A percentile compares a stretch with the other conserved stretches of the same genome.
These are phyloP conservation scores for Claviceps paspali DNA, from an alignment of 2,329 filamentous ascomycete genomes.

Conservation along the genomic window DNA sequence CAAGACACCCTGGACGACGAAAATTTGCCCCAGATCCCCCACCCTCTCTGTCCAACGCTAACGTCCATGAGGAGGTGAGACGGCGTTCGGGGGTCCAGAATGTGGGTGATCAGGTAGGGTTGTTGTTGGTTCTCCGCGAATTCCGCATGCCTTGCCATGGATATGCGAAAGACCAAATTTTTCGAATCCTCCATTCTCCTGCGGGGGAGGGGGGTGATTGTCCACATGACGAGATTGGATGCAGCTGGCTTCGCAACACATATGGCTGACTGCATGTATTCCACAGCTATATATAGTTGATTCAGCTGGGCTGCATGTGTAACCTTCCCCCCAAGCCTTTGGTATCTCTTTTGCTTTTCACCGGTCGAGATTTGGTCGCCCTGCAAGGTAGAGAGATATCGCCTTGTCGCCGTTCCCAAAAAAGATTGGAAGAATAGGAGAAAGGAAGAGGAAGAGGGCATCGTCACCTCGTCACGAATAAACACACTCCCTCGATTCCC, in stretches of 20 bases:
- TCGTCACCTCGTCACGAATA: not conserved
- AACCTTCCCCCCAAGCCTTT: too few relatives aligned
- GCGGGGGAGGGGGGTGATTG: not conserved
- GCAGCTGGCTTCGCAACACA: not conserved
- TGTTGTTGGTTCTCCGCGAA: not conserved
- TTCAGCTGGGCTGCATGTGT: too few relatives aligned
- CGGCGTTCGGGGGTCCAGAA: not conserved
- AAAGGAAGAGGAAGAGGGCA: too few relatives aligned
- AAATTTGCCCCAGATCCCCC: too few relatives aligned
- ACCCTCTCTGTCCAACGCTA: not conserved
- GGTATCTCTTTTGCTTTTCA: too few relatives aligned
- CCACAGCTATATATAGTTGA: conserved; percentile 1
- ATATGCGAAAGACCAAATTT: too few relatives aligned
- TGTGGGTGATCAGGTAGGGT: not conserved
- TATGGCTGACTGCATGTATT: not conserved
- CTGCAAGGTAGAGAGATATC: too few relatives aligned
- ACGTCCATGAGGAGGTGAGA: not conserved
- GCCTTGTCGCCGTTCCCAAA: too few relatives aligned
- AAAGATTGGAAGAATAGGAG: too few relatives aligned
- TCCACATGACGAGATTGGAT: conserved; percentile 1
- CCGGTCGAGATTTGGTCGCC: too few relatives aligned
- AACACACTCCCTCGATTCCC: not conserved
- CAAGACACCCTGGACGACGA: not conserved
- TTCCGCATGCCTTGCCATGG: not conserved
- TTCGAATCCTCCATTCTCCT: not conserved